Base-by-base conservation (phyloP, 441 rosid species). In the Iberis amara region DNA sequence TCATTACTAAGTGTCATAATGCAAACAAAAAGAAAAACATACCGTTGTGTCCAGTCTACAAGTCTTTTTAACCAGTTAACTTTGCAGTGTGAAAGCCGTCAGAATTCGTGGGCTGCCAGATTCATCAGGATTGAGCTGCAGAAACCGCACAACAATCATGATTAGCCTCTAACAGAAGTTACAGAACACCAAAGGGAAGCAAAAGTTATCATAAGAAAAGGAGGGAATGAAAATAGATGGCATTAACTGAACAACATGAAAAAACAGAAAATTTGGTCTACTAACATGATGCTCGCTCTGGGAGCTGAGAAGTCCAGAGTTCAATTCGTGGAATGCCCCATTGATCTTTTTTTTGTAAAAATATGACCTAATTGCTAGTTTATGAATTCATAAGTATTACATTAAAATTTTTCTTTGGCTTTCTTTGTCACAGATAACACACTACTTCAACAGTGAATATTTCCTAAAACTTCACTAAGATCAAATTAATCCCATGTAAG, bases 231-330 rank as follows among this genome's bases (percentile, higher is more conserved):
- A 32, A 10, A 15, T 33, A 47, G 33, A 44, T 5, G 10, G 35
- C 50, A 45, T 11, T 27, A 27, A 45, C n/a, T 6, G 3, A 45
- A 45, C 49, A 43, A n/a, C 30, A 23, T 23, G 21, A 18, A 21
- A n/a, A 10, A 42, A 52, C 46, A 39, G 47, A 58, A 53, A 57
- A 57, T 51, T 67, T 59, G 66, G 85, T 82, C 96, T 82, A 79
- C 83, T 82, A 82, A 85, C 81, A 85, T 81, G 92, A 85, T 83
- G 81, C 88, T 81, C 80, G 90, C 82, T 80, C 78, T 76, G 81
- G 81, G 85, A 83, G 86, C 76, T n/a, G 75, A 83, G 89, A 79
- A 82, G 79, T 77, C 79, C 80, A 81, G 77, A 81, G 85, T 85
- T 82, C 85, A 74, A 82, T 85, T 85, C 87, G 81, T 80, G 81